phyloP scores from a whole-genome alignment of 768 basidiomycete species.

The Mycena pura region DNA sequence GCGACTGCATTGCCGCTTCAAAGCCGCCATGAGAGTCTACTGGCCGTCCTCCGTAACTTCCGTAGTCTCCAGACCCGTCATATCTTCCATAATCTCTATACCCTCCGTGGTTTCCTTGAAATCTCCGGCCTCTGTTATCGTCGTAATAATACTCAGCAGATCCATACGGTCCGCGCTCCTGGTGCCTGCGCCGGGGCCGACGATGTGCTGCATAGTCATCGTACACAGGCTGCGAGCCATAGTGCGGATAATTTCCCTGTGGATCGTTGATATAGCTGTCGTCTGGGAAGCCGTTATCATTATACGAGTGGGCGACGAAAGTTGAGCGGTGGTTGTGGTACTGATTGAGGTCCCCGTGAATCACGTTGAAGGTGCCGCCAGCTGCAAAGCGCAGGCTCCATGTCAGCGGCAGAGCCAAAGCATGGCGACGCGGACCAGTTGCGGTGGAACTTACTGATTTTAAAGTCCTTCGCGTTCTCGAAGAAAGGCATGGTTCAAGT shows the following conservation, averaged over 20 bases:
- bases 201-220: neutral
- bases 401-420: no score
- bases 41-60: neutral
- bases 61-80: neutral
- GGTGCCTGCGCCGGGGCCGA: conserved; percentile 8
- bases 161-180: conserved; percentile 6
- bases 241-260: conserved; percentile 1
- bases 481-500: conserved; percentile 25
- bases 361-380: conserved; percentile 17
- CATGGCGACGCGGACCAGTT: no score
- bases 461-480: conserved; percentile 13
- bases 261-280: neutral
- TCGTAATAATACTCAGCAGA: conserved; percentile 7
- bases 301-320: conserved; percentile 2
- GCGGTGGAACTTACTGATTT: no score
- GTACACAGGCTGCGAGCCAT: neutral
- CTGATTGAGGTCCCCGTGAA: conserved; percentile 13
- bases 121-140: neutral
- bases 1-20: neutral
- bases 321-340: neutral
- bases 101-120: neutral
- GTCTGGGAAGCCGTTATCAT: neutral
- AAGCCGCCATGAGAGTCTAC: neutral
- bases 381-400: no score
- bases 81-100: neutral